Base-by-base conservation (phyloP, 176 grass and related monocot species). In the Cenchrus fungigraminus region DNA sequence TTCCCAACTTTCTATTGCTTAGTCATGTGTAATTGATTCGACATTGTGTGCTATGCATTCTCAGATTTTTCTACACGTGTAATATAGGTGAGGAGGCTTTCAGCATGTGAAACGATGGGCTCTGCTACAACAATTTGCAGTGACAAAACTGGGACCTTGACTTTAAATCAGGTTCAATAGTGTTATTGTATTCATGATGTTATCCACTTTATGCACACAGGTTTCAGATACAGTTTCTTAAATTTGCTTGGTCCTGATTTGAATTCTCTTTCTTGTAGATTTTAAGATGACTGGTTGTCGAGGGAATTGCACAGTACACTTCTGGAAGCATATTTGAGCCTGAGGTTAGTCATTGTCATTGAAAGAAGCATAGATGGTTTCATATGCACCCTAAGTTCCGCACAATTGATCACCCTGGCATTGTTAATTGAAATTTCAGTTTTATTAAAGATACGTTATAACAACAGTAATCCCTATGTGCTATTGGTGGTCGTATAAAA, bases 81-180 rank as follows among this genome's bases (percentile, higher is more conserved):
- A 16, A 81, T 85, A 67, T 31, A 98, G 97, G 93, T 98, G 13
- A 83, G 97, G 77, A 92, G 93, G 71, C 93, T 98, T 90, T 93
- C 97, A 25, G 97, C 97, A 51, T 98, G 96, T 82, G 96, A 98
- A 90, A 98, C 96, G 52, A 98, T 98, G 96, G 96, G 96, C 2
- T 98, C 97, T 12, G 97, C 97, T 76, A 95, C 97, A 86, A 98
- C 97, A 40, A 98, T 98, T 68, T 98, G 97, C 87, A 98, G 97
- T 68, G 97, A 98, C 66, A 98, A 98, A 69, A 98, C 96, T 55
- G 97, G 97, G 31, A 98, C 97, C 11, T 86, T 98, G 81, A 98
- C 97, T 68, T 71, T 94, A 77, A 98, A 98, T 81, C 83, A 98
- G 93, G 97, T 95, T 80, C 71, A 56, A 37, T 85, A 7, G 20